Conservation (phyloP, 805 yeast species). For the Candida sanyiensis region DNA sequence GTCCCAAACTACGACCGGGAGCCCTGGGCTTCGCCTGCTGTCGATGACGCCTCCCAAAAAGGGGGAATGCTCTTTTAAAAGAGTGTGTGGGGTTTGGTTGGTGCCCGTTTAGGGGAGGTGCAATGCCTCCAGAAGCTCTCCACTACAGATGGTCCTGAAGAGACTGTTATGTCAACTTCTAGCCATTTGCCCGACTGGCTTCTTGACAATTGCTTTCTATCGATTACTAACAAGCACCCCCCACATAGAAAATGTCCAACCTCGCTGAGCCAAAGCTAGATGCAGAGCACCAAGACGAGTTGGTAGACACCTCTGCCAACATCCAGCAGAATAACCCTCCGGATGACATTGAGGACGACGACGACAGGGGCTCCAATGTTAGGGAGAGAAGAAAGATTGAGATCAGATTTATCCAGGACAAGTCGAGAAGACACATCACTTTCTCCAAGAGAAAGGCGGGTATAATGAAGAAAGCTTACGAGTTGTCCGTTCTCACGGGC, state of each 20-base stretch:
- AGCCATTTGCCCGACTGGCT: background rate
- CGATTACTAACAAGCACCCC: background rate
- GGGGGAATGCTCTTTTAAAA: too few relatives aligned
- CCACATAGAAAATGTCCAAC: slow-evolving; percentile 17
- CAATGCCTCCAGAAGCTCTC: too few relatives aligned
- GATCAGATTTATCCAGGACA: slow-evolving; percentile 94
- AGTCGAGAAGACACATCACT: slow-evolving; percentile 95
- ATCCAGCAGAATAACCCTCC: slow-evolving; percentile 11
- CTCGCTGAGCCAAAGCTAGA: slow-evolving; percentile 23
- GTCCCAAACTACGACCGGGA: too few relatives aligned
- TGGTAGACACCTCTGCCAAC: slow-evolving; percentile 15
- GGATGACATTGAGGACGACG: slow-evolving; percentile 39
- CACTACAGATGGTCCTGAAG: too few relatives aligned
- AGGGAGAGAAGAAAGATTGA: slow-evolving; percentile 86
- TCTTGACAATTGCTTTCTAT: background rate
- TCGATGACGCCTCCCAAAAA: too few relatives aligned
- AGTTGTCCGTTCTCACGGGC: slow-evolving; percentile 91
- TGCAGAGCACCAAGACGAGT: slow-evolving; percentile 20
- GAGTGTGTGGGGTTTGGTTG: too few relatives aligned
- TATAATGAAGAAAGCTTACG: slow-evolving; percentile 99
- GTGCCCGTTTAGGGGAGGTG: too few relatives aligned
- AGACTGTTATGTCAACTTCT: too few relatives aligned
- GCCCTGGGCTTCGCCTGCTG: too few relatives aligned
- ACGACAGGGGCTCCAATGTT: slow-evolving; percentile 39
- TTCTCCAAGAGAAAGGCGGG: slow-evolving; percentile 98